Conservation (phyloP, 2,329 filamentous ascomycete species). For the Colletotrichum paranaense region DNA sequence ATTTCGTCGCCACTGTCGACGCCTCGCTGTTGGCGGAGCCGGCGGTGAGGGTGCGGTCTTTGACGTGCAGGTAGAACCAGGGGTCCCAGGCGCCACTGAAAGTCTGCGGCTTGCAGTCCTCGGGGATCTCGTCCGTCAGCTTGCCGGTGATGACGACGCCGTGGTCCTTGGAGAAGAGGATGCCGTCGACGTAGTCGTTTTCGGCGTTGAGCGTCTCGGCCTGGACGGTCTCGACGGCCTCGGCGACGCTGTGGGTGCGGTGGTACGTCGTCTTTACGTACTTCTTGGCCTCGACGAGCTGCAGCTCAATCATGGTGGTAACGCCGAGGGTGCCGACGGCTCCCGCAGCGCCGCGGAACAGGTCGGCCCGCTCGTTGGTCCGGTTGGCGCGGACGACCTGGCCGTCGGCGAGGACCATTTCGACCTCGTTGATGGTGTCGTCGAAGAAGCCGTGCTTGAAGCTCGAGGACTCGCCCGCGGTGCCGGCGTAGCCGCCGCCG, state of each 20-base stretch:
- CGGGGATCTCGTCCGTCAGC: conserved; percentile 66
- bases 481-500: conserved; percentile 78
- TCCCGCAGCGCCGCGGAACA: conserved; percentile 75
- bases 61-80: conserved; percentile 82
- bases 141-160: conserved; percentile 76
- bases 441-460: conserved; percentile 81
- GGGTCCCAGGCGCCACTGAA: conserved; percentile 72
- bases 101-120: conserved; percentile 59
- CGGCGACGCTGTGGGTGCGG: conserved; percentile 59
- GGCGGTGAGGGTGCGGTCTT: conserved; percentile 52
- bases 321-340: conserved; percentile 76
- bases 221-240: conserved; percentile 60
- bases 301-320: conserved; percentile 74
- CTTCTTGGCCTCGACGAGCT: conserved; percentile 67
- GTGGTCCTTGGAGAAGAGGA: conserved; percentile 70
- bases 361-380: conserved; percentile 55
- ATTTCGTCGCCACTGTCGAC: not conserved
- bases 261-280: conserved; percentile 74
- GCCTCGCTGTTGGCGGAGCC: conserved; percentile 36
- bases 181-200: conserved; percentile 80
- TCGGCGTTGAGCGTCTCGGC: conserved; percentile 54
- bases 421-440: conserved; percentile 69
- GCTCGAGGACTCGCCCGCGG: conserved; percentile 76
- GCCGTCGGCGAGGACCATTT: conserved; percentile 77
- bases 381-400: conserved; percentile 66